Conservation (phyloP, 2,329 filamentous ascomycete species). For the Exophiala lecanii-corni region DNA sequence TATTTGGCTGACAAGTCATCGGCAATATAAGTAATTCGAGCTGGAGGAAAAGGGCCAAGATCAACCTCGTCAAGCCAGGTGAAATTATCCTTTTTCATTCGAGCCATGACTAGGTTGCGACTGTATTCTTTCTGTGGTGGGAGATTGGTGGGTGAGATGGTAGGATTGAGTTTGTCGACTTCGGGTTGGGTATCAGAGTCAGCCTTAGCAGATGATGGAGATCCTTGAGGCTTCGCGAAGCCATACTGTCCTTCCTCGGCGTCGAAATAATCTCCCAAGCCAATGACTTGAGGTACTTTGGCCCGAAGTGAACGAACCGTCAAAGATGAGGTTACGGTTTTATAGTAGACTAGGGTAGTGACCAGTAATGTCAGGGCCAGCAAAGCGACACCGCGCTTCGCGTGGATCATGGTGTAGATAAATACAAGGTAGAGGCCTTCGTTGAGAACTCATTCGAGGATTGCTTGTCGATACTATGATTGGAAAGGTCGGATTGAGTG, state of each 20-base stretch:
- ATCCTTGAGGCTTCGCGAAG: neutral
- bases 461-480: too few relatives aligned
- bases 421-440: conserved; percentile 6
- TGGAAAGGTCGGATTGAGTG: too few relatives aligned
- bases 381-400: conserved; percentile 13
- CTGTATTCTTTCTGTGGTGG: conserved; percentile 43
- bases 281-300: conserved; percentile 32
- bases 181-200: conserved; percentile 6
- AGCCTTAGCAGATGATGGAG: neutral
- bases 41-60: conserved; percentile 43
- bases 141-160: neutral
- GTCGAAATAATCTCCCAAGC: conserved; percentile 33
- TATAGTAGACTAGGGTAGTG: conserved; percentile 15
- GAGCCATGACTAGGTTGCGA: conserved; percentile 51
- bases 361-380: conserved; percentile 11
- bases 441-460: conserved; percentile 14
- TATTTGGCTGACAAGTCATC: conserved; percentile 48
- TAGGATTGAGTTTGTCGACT: neutral
- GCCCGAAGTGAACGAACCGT: conserved; percentile 15
- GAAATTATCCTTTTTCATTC: conserved; percentile 46
- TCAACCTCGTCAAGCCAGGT: conserved; percentile 50
- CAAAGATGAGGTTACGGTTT: conserved; percentile 10
- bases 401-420: conserved; percentile 18
- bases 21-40: conserved; percentile 47
- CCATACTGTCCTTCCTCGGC: conserved; percentile 4